Evolutionary conservation across 1,139 yeast species (phyloP).

Genomic region (Hansenula sp.): DNA sequence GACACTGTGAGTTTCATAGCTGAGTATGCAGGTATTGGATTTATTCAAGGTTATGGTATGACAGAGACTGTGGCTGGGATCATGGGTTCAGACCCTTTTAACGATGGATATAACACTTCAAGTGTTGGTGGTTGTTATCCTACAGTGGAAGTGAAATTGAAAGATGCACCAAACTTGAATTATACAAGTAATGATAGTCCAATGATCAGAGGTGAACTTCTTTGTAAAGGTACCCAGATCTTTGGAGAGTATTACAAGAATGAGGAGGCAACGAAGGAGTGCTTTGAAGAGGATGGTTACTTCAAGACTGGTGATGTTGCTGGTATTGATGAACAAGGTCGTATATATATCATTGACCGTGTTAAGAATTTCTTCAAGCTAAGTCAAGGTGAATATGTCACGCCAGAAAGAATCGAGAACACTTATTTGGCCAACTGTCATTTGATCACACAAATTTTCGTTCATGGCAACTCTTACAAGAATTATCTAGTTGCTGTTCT

Average conservation of each 20-base stretch:
- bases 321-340: slow-evolving; percentile 38
- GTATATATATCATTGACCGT: slow-evolving; percentile 52
- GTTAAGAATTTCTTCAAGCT: slow-evolving; percentile 63
- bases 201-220: slow-evolving; percentile 43
- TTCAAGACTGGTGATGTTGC: slow-evolving; percentile 64
- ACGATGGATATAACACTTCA: slow-evolving; percentile 41
- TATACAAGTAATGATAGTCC: slow-evolving; percentile 46
- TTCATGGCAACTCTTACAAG: slow-evolving; percentile 50
- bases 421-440: slow-evolving; percentile 41
- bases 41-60: slow-evolving; percentile 60
- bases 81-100: slow-evolving; percentile 29
- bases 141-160: slow-evolving; percentile 42
- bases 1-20: slow-evolving; percentile 50
- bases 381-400: slow-evolving; percentile 62
- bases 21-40: slow-evolving; percentile 45
- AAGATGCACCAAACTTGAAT: slow-evolving; percentile 52
- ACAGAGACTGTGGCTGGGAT: slow-evolving; percentile 62
- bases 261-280: slow-evolving; percentile 38
- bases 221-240: slow-evolving; percentile 53
- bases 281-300: slow-evolving; percentile 42
- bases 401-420: slow-evolving; percentile 60
- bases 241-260: slow-evolving; percentile 52
- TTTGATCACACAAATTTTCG: slow-evolving; percentile 39
- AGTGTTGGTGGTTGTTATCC: slow-evolving; percentile 46
- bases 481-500: slow-evolving; percentile 47